Base-by-base conservation (phyloP, 345 rosid species). In the Hibiscus trionum region DNA sequence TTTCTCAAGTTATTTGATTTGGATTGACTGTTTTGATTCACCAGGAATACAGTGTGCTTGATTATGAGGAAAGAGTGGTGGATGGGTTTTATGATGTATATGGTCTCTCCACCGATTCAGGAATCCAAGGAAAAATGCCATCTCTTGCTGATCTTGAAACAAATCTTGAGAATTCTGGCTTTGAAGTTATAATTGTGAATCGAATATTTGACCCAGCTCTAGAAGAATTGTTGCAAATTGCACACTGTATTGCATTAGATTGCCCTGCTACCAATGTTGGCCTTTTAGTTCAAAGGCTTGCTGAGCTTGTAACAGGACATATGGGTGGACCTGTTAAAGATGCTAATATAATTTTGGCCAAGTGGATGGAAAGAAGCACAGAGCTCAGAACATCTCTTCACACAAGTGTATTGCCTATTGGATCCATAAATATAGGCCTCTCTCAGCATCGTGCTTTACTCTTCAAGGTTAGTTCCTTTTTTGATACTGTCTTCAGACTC, bases 311-410 rank as follows among this genome's bases (percentile, higher is more conserved):
- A 46, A 89, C 91, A 14, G 91, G 73, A 70, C 96, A 95, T 79
- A 90, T 95, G 98, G 99, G 98, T 77, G 99, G 98, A 37, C 86
- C 96, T 50, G 96, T 89, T 16, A 90, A 87, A 79, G 98, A 95
- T 88, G 96, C 99, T 17, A 93, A 81, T 78, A 72, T 85, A 26
- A 89, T 89, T 75, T 82, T 82, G 79, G 89, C 96, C 53, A 83
- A 76, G 79, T 95, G 99, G 98, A 84, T 84, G 87, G 99, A 93
- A 64, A 90, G 84, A 77, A 89, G 87, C 84, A 81, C 80, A 11
- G 97, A 89, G 80, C 83, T 89, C 76, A 89, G 92, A 85, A 86
- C 87, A 39, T 85, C 93, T 68, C 85, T 86, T 66, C 91, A 87
- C 7, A 85, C 97, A 35, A 85, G 90, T 77, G 85, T 91, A 53